Percentiles rank a stretch among this genome's conserved stretches.
phyloP scores from a whole-genome alignment of 176 grass and related monocot genomes.

The Rhynchospora tenuis region DNA sequence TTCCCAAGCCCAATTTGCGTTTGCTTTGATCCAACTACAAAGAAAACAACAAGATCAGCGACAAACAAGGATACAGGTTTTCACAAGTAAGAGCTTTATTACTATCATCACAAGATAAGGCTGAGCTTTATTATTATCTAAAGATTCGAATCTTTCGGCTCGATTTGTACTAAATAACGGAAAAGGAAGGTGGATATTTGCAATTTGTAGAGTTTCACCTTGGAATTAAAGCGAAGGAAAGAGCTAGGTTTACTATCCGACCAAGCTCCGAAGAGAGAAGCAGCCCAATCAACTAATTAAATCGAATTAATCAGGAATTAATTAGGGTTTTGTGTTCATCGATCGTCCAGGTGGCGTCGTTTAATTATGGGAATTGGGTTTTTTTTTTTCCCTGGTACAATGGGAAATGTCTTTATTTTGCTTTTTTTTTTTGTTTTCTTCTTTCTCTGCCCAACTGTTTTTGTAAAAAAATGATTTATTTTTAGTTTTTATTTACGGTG shows the following conservation, averaged over 20 bases:
- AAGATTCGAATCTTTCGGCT: background rate
- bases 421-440: background rate
- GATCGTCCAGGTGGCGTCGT: background rate
- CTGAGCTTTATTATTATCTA: background rate
- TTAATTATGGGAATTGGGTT: conserved; percentile 10
- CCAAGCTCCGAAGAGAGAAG: background rate
- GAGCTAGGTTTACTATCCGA: background rate
- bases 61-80: background rate
- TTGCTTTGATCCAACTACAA: conserved; percentile 1
- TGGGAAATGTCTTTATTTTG: background rate
- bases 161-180: background rate
- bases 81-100: background rate
- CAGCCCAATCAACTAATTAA: background rate
- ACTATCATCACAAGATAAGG: background rate
- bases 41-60: background rate
- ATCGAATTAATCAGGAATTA: background rate
- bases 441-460: background rate
- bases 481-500: conserved; percentile 17
- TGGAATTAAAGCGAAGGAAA: background rate
- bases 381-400: background rate
- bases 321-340: conserved; percentile 3
- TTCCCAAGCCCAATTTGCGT: conserved; percentile 11
- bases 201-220: conserved; percentile 11
- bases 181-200: background rate
- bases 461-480: too few relatives aligned